These are phyloP conservation scores for Lyophyllum decastes DNA, from an alignment of 768 basidiomycete genomes.

Conservation along the genomic window DNA sequence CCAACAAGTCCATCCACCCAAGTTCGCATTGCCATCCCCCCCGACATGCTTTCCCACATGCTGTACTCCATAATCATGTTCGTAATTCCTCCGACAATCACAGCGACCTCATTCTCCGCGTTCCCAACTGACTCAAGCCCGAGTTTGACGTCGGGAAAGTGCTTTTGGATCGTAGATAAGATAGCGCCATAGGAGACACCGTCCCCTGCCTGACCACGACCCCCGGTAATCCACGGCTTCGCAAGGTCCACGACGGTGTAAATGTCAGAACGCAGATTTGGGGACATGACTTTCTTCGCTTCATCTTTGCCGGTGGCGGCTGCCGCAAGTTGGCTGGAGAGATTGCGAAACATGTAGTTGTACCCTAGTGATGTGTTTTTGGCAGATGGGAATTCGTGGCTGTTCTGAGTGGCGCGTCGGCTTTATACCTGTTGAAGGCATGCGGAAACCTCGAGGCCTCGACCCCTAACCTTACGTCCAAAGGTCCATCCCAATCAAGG, in stretches of 20 bases:
- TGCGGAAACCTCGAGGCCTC: constrained; percentile 41
- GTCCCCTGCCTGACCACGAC: constrained; percentile 51
- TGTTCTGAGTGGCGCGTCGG: not conserved
- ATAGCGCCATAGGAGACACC: constrained; percentile 50
- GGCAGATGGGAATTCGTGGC: constrained; percentile 6
- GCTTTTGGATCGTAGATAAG: constrained; percentile 46
- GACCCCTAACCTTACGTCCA: constrained; percentile 6
- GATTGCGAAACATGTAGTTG: constrained; percentile 47
- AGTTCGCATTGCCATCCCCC: constrained; percentile 56
- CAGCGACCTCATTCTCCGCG: constrained; percentile 47
- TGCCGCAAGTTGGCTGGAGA: constrained; percentile 41
- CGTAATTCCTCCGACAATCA: constrained; percentile 53
- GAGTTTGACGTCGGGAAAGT: constrained; percentile 47
- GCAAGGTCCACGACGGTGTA: constrained; percentile 48
- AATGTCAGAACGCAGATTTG: constrained; percentile 51
- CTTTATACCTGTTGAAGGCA: constrained; percentile 21
- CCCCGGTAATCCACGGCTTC: constrained; percentile 47
- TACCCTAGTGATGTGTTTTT: not conserved
- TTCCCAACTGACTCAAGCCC: constrained; percentile 49
- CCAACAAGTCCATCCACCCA: constrained; percentile 52
- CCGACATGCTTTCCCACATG: constrained; percentile 57
- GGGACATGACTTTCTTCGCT: constrained; percentile 46
- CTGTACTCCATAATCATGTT: constrained; percentile 57
- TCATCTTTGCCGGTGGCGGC: constrained; percentile 29
- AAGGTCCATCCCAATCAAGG: too few relatives aligned